Evolutionary conservation across 2,329 filamentous ascomycete genomes (phyloP).

Genomic region (Metarhizium rileyi): DNA sequence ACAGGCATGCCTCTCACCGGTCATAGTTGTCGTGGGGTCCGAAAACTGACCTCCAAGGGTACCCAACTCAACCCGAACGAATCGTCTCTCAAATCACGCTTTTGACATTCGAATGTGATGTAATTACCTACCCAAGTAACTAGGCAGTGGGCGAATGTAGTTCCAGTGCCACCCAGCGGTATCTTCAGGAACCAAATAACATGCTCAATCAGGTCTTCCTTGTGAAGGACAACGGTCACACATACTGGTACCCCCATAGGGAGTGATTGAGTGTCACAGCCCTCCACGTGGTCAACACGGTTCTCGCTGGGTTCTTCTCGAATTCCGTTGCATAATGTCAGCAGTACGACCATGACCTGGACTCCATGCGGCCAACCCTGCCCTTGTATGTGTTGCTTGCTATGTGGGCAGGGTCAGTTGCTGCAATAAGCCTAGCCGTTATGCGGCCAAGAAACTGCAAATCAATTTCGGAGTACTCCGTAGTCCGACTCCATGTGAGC

Average conservation of each 20-base stretch:
- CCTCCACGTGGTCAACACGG: slow-evolving; percentile 5
- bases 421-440: not conserved
- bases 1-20: slow-evolving; percentile 6
- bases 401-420: slow-evolving; percentile 19
- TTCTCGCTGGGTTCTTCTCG: not conserved
- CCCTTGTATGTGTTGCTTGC: not conserved
- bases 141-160: not conserved
- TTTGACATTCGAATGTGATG: not conserved
- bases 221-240: not conserved
- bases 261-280: not conserved
- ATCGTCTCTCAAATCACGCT: not conserved
- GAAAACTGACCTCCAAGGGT: not conserved
- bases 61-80: not conserved
- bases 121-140: too few species aligned
- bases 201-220: not conserved
- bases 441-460: not conserved
- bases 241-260: not conserved
- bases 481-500: not conserved
- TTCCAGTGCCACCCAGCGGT: not conserved
- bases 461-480: too few species aligned
- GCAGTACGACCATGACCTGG: slow-evolving; percentile 34
- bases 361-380: slow-evolving; percentile 51
- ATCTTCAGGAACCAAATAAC: not conserved
- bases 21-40: slow-evolving; percentile 5
- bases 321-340: not conserved